Percentiles rank a stretch among this genome's conserved stretches.
phyloP scores from a whole-genome alignment of 257 asterid species.

The Anisodus tanguticus region DNA sequence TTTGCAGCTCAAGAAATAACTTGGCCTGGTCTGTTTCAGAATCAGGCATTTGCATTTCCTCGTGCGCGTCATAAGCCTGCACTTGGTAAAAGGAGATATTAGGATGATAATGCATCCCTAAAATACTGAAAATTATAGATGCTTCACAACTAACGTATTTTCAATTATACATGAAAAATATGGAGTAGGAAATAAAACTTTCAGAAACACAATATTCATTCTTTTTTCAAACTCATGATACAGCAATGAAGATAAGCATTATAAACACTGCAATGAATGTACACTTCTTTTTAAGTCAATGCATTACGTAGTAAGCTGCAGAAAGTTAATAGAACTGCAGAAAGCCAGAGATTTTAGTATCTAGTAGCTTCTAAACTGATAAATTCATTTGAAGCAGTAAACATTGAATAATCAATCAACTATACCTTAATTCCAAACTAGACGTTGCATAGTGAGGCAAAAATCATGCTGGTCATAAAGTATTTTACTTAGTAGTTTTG shows the following conservation, averaged over 20 bases:
- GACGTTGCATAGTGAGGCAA: not conserved
- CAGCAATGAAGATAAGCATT: not conserved
- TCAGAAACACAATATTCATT: not conserved
- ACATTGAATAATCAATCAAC: not conserved
- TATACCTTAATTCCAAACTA: not conserved
- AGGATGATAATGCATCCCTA: not conserved
- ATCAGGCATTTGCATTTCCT: slow-evolving; percentile 56
- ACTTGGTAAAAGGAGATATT: not conserved
- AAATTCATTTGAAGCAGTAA: not conserved
- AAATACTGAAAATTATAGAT: slow-evolving; percentile 10
- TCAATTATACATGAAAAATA: not conserved
- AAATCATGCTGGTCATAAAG: not conserved
- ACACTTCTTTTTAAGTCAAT: not conserved
- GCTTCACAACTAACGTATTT: not conserved
- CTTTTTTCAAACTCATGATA: not conserved
- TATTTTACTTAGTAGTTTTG: not conserved
- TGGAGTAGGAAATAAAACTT: not conserved
- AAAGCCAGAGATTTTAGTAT: not conserved
- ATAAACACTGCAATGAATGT: not conserved
- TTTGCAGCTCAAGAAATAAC: slow-evolving; percentile 63
- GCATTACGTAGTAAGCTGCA: not conserved
- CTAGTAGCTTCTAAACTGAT: not conserved
- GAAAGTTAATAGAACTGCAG: not conserved
- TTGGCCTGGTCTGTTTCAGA: slow-evolving; percentile 64
- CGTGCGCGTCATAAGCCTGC: slow-evolving; percentile 55